Evolutionary conservation across 2,329 filamentous ascomycete species (phyloP), one percentile per base, ranked within the genome.

Genomic region (Clonostachys rosea): DNA sequence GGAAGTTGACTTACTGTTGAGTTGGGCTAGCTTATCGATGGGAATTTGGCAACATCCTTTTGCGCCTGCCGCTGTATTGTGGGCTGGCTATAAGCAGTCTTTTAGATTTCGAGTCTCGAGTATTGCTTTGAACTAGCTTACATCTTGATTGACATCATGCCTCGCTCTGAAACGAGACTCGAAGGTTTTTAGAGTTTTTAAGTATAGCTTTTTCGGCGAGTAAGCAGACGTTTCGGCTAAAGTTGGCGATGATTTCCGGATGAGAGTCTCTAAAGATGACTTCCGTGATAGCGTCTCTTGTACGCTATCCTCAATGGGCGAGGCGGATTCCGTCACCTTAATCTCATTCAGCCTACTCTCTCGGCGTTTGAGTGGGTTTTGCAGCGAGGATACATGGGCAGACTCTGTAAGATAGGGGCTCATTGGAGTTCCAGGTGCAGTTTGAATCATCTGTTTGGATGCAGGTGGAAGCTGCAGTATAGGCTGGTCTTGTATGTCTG

Each of bases 321-420:
- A 10, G 24, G 24, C 24, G 24, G 24, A 30, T 9, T 30, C 24
- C 36, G 36, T 14, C 36, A n/a, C 14, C 5, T 39, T 8, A n/a
- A 39, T n/a, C 36, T 39, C 36, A 18, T 18, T 39, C 36, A 39
- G 36, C 11, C 36, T 8, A 18, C 20, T 47, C 34, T 20, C 24
- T 47, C n/a, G 30, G 16, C 34, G 14, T 17, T 13, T n/a, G 24
- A 30, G 30, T 9, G 61, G 63, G 35, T 55, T 61, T 47, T 78
- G 75, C 5, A 78, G 54, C 0, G 73, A 75, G 4, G 67, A 59
- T 1, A 78, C 73, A 49, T 76, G 74, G 1, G 69, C 70, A 14
- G 69, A 67, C 50, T 78, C 75, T 1, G 70, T 71, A 8, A 73
- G 54, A 49, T 68, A 77, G 1, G 73, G 74, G 45, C 70, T 76